phyloP scores from a whole-genome alignment of 768 basidiomycete genomes.

The Mycena belliarum region DNA sequence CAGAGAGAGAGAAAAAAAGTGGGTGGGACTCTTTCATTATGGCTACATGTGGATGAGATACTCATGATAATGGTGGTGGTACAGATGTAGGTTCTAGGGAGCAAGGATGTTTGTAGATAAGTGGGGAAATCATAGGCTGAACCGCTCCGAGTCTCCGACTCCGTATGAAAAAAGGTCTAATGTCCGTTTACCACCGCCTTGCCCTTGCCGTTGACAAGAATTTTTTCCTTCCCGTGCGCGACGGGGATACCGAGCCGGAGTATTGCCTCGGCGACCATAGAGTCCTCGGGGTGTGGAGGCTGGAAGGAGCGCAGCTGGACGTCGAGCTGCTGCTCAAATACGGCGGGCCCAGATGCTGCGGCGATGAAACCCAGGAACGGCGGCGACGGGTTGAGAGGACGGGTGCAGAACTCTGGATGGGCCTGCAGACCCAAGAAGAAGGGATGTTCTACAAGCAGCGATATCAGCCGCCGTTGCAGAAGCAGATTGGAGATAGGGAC shows the following conservation, averaged over 20 bases:
- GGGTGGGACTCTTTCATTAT: conserved; percentile 1
- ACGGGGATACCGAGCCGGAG: conserved; percentile 31
- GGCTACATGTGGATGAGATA: conserved; percentile 8
- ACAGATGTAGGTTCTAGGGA: conserved; percentile 7
- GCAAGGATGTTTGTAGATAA: conserved; percentile 2
- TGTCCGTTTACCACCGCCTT: background rate
- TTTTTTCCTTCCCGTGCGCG: conserved; percentile 10
- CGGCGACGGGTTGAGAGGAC: conserved; percentile 95
- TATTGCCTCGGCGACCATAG: conserved; percentile 71
- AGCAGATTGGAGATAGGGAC: conserved; percentile 27
- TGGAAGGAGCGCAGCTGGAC: conserved; percentile 61
- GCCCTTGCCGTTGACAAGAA: conserved; percentile 8
- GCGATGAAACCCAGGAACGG: conserved; percentile 96
- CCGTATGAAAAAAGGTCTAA: background rate
- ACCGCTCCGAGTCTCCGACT: background rate
- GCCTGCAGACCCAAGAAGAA: conserved; percentile 95
- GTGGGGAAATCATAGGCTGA: background rate
- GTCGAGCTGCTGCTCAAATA: conserved; percentile 72
- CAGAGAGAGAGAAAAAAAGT: background rate
- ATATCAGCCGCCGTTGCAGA: background rate
- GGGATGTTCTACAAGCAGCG: conserved; percentile 70
- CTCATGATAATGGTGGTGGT: conserved; percentile 6
- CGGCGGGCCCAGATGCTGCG: conserved; percentile 55
- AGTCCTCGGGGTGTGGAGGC: conserved; percentile 74
- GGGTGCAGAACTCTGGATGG: conserved; percentile 98